Percentiles rank a stretch among this genome's conserved stretches.
Conservation (phyloP, 495 filamentous ascomycete genomes). For the Lindgomyces ingoldianus region DNA sequence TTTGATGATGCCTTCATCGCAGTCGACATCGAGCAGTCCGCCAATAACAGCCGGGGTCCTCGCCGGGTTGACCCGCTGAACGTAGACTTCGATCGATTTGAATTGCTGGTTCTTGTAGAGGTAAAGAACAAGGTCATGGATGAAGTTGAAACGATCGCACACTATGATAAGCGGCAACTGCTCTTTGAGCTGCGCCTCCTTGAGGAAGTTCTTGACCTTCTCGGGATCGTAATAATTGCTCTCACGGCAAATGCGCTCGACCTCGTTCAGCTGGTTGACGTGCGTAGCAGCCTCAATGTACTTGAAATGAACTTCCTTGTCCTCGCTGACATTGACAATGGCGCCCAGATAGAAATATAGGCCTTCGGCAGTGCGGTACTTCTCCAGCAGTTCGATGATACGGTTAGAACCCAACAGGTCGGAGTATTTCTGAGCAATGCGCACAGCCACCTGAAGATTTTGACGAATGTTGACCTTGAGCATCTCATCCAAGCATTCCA, state of each 20-base stretch:
- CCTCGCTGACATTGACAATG: conserved; percentile 95
- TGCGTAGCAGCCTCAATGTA: conserved; percentile 96
- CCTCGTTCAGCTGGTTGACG: conserved; percentile 88
- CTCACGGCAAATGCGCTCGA: conserved; percentile 95
- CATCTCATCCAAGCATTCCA: conserved; percentile 96
- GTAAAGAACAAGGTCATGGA: conserved; percentile 94
- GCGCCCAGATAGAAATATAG: conserved; percentile 97
- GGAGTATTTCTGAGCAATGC: conserved; percentile 95
- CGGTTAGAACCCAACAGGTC: conserved; percentile 88
- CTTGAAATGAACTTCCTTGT: conserved; percentile 96
- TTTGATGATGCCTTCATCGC: conserved; percentile 95
- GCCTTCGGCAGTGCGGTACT: conserved; percentile 93
- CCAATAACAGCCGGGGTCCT: conserved; percentile 93
- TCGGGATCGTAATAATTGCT: conserved; percentile 90
- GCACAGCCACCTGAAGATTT: conserved; percentile 90
- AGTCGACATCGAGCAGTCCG: conserved; percentile 94
- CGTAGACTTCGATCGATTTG: conserved; percentile 98
- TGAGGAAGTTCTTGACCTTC: conserved; percentile 99
- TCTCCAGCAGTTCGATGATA: conserved; percentile 92
- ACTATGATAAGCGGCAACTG: conserved; percentile 97
- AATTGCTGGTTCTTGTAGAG: conserved; percentile 99
- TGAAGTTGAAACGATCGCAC: conserved; percentile 97
- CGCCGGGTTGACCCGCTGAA: conserved; percentile 97
- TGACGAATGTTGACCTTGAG: conserved; percentile 92
- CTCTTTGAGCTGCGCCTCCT: conserved; percentile 89